These are phyloP conservation scores for Sordariomycetes sp. DNA, from an alignment of 2,329 filamentous ascomycete genomes.

Conservation along the genomic window DNA sequence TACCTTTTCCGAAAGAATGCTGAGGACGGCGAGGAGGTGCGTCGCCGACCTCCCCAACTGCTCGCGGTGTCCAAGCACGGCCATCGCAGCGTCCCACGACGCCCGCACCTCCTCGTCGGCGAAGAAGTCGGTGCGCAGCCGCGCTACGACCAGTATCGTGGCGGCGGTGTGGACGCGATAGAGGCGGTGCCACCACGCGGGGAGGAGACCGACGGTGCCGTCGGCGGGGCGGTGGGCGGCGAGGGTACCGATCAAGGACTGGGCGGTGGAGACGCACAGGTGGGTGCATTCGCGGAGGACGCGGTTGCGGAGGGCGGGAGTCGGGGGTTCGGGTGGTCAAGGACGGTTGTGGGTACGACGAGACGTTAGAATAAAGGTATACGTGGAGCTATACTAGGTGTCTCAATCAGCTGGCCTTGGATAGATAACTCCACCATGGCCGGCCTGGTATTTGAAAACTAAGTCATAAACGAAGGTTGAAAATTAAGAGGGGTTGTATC, in stretches of 20 bases:
- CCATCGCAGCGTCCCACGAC: constrained; percentile 19
- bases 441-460: no score
- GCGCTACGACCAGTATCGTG: constrained; percentile 20
- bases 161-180: constrained; percentile 23
- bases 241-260: constrained; percentile 16
- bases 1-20: constrained; percentile 19
- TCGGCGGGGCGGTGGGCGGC: constrained; percentile 16
- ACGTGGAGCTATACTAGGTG: no score
- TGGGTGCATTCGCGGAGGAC: constrained; percentile 18
- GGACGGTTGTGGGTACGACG: no score
- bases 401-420: no score
- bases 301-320: constrained; percentile 12
- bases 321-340: neutral
- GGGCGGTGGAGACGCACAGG: constrained; percentile 19
- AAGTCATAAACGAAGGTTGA: no score
- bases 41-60: constrained; percentile 18
- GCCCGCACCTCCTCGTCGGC: constrained; percentile 11
- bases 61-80: constrained; percentile 17
- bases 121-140: constrained; percentile 18
- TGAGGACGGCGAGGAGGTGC: constrained; percentile 17
- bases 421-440: no score
- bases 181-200: constrained; percentile 24
- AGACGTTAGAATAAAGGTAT: no score
- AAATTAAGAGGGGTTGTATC: no score
- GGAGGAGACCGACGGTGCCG: constrained; percentile 17